Conservation (phyloP, 768 basidiomycete species). For the Leccinum longicurvipes region DNA sequence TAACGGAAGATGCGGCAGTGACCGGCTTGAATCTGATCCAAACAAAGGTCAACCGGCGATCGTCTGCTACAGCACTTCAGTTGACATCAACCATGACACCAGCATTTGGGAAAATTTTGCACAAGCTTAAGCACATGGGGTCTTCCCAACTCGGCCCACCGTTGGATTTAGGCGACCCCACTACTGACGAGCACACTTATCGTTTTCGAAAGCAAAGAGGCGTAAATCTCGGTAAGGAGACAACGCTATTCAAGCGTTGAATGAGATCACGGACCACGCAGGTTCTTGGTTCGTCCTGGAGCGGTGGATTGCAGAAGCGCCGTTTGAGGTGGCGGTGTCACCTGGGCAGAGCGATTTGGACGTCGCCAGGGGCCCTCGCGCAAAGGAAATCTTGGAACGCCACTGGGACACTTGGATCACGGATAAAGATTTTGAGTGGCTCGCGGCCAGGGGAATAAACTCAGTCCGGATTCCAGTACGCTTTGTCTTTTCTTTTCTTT, state of each 20-base stretch:
- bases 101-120: conserved; percentile 11
- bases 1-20: not conserved
- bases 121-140: conserved; percentile 13
- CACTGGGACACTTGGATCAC: conserved; percentile 58
- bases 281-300: conserved; percentile 81
- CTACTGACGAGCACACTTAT: conserved; percentile 33
- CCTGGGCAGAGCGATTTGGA: conserved; percentile 70
- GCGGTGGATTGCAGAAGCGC: conserved; percentile 64
- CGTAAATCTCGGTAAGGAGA: conserved; percentile 67
- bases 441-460: conserved; percentile 52
- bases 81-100: conserved; percentile 8
- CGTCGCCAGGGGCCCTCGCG: conserved; percentile 52
- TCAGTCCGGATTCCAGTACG: conserved; percentile 60
- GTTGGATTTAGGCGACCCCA: conserved; percentile 6
- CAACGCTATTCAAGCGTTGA: not conserved
- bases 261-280: conserved; percentile 26
- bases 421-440: conserved; percentile 52
- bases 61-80: no score
- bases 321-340: conserved; percentile 49
- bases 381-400: conserved; percentile 40
- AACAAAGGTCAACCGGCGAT: conserved; percentile 8
- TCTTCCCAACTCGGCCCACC: not conserved
- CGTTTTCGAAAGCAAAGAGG: conserved; percentile 72
- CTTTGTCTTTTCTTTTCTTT: conserved; percentile 40
- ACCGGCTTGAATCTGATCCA: conserved; percentile 14